A percentile compares a stretch with the other conserved stretches of the same genome.
phyloP scores from a whole-genome alignment of 306 rosid genomes.

The Dalbergia oliveri region DNA sequence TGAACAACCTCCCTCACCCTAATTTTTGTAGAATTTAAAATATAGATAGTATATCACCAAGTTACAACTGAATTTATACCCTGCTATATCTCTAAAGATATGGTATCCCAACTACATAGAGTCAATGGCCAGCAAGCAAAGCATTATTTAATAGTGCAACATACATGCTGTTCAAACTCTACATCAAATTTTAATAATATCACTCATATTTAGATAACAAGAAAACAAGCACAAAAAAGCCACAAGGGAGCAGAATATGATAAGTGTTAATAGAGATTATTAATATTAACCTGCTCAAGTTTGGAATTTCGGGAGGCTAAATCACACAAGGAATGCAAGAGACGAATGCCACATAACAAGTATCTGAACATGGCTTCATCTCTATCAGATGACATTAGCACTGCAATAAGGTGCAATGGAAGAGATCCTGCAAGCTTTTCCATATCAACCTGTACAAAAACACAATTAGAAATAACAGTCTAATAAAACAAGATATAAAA shows the following conservation, averaged over 20 bases:
- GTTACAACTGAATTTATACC: constrained; percentile 34
- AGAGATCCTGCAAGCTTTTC: constrained; percentile 86
- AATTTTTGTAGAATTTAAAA: constrained; percentile 23
- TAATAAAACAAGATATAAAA: constrained; percentile 38
- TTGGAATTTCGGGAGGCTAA: constrained; percentile 84
- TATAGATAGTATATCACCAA: constrained; percentile 18
- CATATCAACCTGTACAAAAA: constrained; percentile 74
- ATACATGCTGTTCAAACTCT: constrained; percentile 28
- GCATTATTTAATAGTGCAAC: constrained; percentile 12
- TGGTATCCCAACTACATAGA: constrained; percentile 21
- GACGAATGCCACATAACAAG: constrained; percentile 78
- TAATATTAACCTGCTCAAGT: constrained; percentile 80
- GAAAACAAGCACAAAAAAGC: constrained; percentile 28
- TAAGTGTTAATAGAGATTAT: constrained; percentile 14
- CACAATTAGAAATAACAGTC: constrained; percentile 42
- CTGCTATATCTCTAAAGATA: constrained; percentile 36
- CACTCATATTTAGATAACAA: constrained; percentile 31
- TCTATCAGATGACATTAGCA: constrained; percentile 64
- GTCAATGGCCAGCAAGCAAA: constrained; percentile 8
- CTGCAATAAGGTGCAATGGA: constrained; percentile 82
- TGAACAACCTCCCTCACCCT: constrained; percentile 9
- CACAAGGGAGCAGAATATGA: constrained; percentile 37
- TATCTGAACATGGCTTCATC: constrained; percentile 70
- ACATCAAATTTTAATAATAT: constrained; percentile 13
- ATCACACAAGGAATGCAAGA: constrained; percentile 90